These are phyloP conservation scores for Vitellaria paradoxa DNA, from an alignment of 179 eudicot species.

Conservation along the genomic window DNA sequence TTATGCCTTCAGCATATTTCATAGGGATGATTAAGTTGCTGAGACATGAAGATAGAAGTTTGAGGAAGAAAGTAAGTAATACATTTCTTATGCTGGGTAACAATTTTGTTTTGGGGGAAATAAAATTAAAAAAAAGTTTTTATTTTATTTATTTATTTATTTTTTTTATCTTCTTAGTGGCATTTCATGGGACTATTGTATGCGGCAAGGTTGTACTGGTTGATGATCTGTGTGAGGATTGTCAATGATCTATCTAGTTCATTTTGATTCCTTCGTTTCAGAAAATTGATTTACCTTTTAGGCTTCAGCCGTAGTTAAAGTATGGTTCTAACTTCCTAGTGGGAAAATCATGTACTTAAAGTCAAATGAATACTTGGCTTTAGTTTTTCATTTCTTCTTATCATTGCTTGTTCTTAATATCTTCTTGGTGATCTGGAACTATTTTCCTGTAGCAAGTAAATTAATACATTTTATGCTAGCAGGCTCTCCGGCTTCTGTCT, in stretches of 20 bases:
- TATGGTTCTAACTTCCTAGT: not conserved
- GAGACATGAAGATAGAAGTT: conserved; percentile 43
- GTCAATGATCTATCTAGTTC: not conserved
- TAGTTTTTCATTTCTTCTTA: not conserved
- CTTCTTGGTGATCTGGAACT: not conserved
- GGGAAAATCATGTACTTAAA: not conserved
- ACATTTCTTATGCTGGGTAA: not conserved
- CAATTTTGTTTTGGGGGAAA: not conserved
- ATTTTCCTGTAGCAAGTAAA: conserved; percentile 5
- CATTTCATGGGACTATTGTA: not conserved
- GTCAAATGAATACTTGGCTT: not conserved
- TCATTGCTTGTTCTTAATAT: not conserved
- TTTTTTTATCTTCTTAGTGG: not conserved
- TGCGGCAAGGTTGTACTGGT: not conserved
- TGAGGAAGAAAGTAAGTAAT: conserved; percentile 56
- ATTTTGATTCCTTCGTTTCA: not conserved
- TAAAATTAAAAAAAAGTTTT: no score
- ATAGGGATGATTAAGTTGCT: conserved; percentile 49
- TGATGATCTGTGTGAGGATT: not conserved
- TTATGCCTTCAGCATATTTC: conserved; percentile 65
- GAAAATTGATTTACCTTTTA: not conserved
- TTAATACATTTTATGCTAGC: conserved; percentile 13
- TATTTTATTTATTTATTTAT: no score
- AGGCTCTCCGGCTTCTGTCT: conserved; percentile 78
- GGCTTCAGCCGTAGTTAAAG: not conserved